A percentile compares a stretch with the other conserved stretches of the same genome.
Evolutionary conservation across 208 protist species (phyloP).

Genomic region (Porcisia deanei): DNA sequence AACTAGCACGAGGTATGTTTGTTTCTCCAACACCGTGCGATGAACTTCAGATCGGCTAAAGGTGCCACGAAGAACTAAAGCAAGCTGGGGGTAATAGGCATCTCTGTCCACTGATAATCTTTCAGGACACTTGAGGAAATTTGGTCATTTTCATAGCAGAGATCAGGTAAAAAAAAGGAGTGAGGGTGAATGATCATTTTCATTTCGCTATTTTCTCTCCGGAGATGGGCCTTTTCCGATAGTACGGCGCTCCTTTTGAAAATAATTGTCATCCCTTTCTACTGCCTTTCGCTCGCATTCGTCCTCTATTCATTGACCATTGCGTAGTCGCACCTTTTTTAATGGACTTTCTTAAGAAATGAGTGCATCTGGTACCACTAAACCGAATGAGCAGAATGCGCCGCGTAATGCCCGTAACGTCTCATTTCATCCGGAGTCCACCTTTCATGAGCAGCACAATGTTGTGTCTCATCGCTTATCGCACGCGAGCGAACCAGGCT

Average conservation of each 20-base stretch:
- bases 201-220: background rate
- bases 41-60: no score
- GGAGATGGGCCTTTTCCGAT: no score
- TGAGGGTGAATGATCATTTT: background rate
- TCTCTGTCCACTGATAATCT: no score
- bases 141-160: background rate
- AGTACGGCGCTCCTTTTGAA: no score
- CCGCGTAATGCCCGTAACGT: background rate
- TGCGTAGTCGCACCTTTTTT: background rate
- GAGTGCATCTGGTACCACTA: background rate
- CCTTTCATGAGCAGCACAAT: slow-evolving; percentile 14
- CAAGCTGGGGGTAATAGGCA: no score
- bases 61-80: no score
- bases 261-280: background rate
- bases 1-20: no score
- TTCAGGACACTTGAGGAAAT: no score
- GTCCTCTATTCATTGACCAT: background rate
- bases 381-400: background rate
- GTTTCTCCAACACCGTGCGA: no score
- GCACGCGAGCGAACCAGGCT: slow-evolving; percentile 37
- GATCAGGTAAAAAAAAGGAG: slow-evolving; percentile 13
- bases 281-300: background rate
- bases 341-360: background rate
- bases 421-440: slow-evolving; percentile 24
- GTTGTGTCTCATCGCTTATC: slow-evolving; percentile 10